phyloP scores from a whole-genome alignment of 1,284 basidiomycete species.

The Caloboletus firmus region DNA sequence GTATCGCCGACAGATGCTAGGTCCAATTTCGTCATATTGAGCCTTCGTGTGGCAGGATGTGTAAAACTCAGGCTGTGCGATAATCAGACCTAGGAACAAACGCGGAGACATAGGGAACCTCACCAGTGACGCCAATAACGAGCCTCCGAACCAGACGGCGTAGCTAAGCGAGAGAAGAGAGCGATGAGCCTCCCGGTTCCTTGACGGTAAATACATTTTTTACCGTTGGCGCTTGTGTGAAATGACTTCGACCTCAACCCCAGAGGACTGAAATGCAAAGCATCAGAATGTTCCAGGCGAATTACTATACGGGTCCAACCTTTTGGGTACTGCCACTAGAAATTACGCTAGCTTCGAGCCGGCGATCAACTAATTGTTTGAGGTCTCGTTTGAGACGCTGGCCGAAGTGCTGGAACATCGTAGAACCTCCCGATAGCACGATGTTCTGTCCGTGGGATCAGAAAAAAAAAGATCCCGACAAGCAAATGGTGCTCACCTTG shows the following conservation, averaged over 20 bases:
- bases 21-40: constrained; percentile 96
- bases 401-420: constrained; percentile 98
- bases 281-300: constrained; percentile 9
- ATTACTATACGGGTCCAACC: constrained; percentile 43
- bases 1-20: constrained; percentile 93
- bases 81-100: constrained; percentile 1
- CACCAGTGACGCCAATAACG: constrained; percentile 87
- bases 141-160: constrained; percentile 99
- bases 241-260: constrained; percentile 96
- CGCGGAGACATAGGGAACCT: neutral
- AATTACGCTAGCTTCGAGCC: constrained; percentile 78
- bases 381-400: constrained; percentile 94
- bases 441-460: constrained; percentile 65
- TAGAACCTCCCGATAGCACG: constrained; percentile 92
- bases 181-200: constrained; percentile 5
- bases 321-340: constrained; percentile 77
- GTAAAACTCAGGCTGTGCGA: constrained; percentile 87
- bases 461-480: neutral
- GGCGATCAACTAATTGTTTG: constrained; percentile 89
- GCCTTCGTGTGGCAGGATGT: constrained; percentile 97
- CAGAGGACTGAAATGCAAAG: constrained; percentile 68
- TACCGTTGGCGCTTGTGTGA: constrained; percentile 96
- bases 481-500: constrained; percentile 58
- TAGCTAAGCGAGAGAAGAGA: constrained; percentile 50
- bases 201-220: constrained; percentile 14